Percentiles rank a stretch among this genome's conserved stretches.
Conservation (phyloP, 805 yeast species). For the Spathaspora girioi region DNA sequence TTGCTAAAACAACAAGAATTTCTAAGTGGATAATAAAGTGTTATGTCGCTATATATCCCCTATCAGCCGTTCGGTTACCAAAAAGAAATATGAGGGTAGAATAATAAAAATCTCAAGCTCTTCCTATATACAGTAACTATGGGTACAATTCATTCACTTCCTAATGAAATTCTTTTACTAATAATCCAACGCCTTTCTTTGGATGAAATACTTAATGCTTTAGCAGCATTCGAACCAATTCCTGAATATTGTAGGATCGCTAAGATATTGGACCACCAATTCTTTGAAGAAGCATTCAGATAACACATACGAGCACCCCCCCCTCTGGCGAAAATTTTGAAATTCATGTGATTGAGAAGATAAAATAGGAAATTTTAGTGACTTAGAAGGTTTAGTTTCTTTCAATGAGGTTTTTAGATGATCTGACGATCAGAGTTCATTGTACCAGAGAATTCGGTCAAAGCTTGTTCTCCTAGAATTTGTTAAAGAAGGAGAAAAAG, state of each 20-base stretch:
- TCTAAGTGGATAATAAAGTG: too few species aligned
- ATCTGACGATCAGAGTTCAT: not conserved
- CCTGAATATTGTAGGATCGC: not conserved
- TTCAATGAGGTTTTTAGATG: not conserved
- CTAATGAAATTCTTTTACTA: conserved; percentile 15
- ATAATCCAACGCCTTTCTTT: conserved; percentile 12
- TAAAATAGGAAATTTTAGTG: too few species aligned
- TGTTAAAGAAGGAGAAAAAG: conserved; percentile 5
- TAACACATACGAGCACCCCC: conserved; percentile 4
- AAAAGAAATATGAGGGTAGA: too few species aligned
- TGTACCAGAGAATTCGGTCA: conserved; percentile 1
- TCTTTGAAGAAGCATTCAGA: conserved; percentile 3
- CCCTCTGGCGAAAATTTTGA: too few species aligned
- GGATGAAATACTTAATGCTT: conserved; percentile 9
- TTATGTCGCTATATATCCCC: too few species aligned
- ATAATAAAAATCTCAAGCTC: too few species aligned
- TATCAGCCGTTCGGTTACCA: too few species aligned
- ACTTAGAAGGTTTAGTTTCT: not conserved
- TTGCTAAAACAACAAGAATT: too few species aligned
- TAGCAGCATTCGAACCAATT: not conserved
- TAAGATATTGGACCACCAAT: conserved; percentile 4
- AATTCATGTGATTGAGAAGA: too few species aligned
- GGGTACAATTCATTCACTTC: conserved; percentile 10
- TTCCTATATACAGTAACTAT: not conserved
- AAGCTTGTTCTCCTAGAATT: conserved; percentile 3